phyloP scores from a whole-genome alignment of 148 eudicot genomes.

The Rhododendron griersonianum region DNA sequence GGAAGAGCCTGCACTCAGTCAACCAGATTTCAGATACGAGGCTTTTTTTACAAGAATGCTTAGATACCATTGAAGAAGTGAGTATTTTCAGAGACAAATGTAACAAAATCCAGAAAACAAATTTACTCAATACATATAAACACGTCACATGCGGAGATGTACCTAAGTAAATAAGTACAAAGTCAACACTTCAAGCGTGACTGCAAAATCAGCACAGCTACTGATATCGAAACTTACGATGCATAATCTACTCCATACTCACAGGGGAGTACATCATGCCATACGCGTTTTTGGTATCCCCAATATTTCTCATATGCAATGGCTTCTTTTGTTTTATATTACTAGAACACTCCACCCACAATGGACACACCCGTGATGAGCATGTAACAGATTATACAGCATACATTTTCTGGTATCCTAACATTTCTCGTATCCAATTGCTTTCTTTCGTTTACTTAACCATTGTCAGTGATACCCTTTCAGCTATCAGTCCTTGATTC shows the following conservation, averaged over 20 bases:
- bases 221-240: background rate
- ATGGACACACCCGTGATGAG: background rate
- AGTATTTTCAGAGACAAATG: background rate
- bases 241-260: background rate
- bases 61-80: background rate
- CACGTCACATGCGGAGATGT: background rate
- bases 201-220: background rate
- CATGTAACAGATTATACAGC: background rate
- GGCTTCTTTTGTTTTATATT: background rate
- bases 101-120: background rate
- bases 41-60: background rate
- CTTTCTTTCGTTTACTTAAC: background rate
- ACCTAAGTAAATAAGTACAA: background rate
- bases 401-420: background rate
- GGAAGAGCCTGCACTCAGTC: conserved; percentile 70
- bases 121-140: background rate
- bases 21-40: background rate
- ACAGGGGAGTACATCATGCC: background rate
- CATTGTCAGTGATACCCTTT: background rate
- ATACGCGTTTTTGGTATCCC: background rate
- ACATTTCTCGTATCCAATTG: background rate
- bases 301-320: background rate
- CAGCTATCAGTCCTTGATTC: background rate
- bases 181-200: background rate
- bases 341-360: background rate